These are phyloP conservation scores for Lepiota brunneoincarnata DNA, from an alignment of 768 basidiomycete genomes.

Conservation along the genomic window DNA sequence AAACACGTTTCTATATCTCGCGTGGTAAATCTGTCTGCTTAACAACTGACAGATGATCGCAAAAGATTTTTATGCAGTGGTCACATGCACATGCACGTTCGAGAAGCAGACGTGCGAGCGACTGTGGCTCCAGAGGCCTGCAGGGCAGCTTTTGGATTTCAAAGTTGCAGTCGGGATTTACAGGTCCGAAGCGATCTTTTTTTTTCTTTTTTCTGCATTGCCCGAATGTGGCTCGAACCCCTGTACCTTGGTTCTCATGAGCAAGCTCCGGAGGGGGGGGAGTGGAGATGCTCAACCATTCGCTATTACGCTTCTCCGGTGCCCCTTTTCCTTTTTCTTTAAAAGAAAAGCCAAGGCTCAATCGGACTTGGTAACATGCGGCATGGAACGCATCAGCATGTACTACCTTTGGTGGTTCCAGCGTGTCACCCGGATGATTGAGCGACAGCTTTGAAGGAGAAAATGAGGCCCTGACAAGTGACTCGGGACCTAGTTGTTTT, in stretches of 20 bases:
- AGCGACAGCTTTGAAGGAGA: no score
- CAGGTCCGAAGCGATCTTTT: background rate
- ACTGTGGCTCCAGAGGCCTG: background rate
- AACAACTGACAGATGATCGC: background rate
- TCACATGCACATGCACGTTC: background rate
- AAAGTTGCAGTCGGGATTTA: no score
- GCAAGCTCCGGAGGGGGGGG: background rate
- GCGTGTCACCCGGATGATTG: no score
- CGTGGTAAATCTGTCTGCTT: background rate
- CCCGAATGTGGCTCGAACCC: background rate
- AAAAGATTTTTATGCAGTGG: background rate
- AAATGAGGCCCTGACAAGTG: background rate
- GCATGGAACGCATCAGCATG: background rate
- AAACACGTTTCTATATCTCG: conserved; percentile 8
- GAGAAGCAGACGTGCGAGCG: background rate
- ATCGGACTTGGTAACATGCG: no score
- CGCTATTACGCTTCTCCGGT: background rate
- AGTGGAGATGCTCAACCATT: no score
- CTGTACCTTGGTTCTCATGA: background rate
- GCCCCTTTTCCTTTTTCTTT: background rate
- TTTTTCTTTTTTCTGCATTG: no score
- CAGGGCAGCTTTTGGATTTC: background rate
- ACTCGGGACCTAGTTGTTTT: conserved; percentile 10
- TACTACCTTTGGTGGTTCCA: background rate
- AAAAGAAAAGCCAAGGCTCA: no score